A percentile compares a stretch with the other conserved stretches of the same genome.
These are phyloP conservation scores for Alternaria postmessia DNA, from an alignment of 2,329 filamentous ascomycete species.

Conservation along the genomic window DNA sequence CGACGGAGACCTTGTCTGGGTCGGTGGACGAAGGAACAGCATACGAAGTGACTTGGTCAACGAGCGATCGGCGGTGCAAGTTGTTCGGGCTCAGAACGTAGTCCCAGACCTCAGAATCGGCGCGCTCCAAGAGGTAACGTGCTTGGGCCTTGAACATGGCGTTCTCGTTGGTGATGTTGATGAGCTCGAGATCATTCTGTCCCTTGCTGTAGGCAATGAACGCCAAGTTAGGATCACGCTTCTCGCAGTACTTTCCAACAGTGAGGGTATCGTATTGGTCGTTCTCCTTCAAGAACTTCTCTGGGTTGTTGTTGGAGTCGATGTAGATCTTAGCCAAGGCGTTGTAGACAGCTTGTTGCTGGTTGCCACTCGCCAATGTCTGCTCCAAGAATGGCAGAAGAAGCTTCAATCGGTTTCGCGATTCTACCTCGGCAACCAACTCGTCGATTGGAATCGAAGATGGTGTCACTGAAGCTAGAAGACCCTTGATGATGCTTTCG, in stretches of 20 bases:
- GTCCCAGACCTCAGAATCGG: conserved; percentile 88
- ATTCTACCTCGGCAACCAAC: conserved; percentile 93
- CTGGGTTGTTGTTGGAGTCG: conserved; percentile 96
- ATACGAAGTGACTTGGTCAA: conserved; percentile 95
- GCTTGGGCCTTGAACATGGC: conserved; percentile 99
- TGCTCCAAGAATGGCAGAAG: conserved; percentile 95
- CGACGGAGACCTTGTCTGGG: conserved; percentile 92
- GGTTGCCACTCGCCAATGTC: conserved; percentile 86
- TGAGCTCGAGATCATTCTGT: conserved; percentile 94
- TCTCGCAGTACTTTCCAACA: conserved; percentile 98
- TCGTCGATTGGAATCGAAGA: conserved; percentile 91
- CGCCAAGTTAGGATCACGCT: conserved; percentile 93
- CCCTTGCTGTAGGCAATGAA: conserved; percentile 97
- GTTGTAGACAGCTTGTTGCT: conserved; percentile 96
- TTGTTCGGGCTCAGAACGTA: conserved; percentile 98
- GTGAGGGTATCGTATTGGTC: conserved; percentile 91
- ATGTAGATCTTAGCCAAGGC: conserved; percentile 99
- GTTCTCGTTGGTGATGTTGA: conserved; percentile 98
- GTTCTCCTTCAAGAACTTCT: conserved; percentile 97
- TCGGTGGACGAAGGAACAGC: conserved; percentile 86
- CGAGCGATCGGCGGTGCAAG: conserved; percentile 87
- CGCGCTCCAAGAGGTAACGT: conserved; percentile 89
- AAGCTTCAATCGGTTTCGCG: conserved; percentile 92
- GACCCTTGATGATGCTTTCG: conserved; percentile 92
- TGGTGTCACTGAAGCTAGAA: conserved; percentile 84